Evolutionary conservation across 805 yeast species (phyloP), one percentile per base, ranked within the genome.

Genomic region (Spathaspora gorwiae): DNA sequence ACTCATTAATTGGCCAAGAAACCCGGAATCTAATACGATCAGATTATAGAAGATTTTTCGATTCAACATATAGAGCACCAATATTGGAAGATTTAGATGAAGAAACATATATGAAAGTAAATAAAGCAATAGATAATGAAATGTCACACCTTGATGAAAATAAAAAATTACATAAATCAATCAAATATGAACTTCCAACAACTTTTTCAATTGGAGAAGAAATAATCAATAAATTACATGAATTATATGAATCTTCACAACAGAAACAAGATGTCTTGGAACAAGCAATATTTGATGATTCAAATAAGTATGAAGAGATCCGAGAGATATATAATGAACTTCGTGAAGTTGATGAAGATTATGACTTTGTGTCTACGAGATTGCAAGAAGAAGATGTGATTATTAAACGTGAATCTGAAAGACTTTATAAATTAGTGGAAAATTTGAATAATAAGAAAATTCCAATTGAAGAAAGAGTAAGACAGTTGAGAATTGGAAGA

Each of bases 21-120:
- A 48, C 72, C 39, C 40, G 55, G 7, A 53, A 46, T 1, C 55
- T 77, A n/a, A 59, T 76, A 5, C 59, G 59, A 42, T 72, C 79
- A 0, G 83, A 77, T 53, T 68, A 59, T 42, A 47, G 64, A 5
- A 70, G 62, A 49, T 47, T 55, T 19, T 59, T 56, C 11, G 66
- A 61, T 44, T 38, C 56, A 2, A 26, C 46, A 3, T 53, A 39
- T 44, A 45, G 43, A 2, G 61, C 56, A 3, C 40, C 42, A 27
- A 43, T 56, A 6, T 34, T 61, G 6, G 60, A 60, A n/a, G 72
- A 63, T 45, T 39, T 72, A 14, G 70, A 66, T 37, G 68, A 61
- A 30, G 66, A 58, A 7, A 11, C 43, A 1, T 48, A 42, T 34
- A 50, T 48, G 3, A 44, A 40, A 9, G 69, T 61, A 3, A 46